These are phyloP conservation scores for Naganishia liquefaciens DNA, from an alignment of 1,284 basidiomycete genomes.

Conservation along the genomic window DNA sequence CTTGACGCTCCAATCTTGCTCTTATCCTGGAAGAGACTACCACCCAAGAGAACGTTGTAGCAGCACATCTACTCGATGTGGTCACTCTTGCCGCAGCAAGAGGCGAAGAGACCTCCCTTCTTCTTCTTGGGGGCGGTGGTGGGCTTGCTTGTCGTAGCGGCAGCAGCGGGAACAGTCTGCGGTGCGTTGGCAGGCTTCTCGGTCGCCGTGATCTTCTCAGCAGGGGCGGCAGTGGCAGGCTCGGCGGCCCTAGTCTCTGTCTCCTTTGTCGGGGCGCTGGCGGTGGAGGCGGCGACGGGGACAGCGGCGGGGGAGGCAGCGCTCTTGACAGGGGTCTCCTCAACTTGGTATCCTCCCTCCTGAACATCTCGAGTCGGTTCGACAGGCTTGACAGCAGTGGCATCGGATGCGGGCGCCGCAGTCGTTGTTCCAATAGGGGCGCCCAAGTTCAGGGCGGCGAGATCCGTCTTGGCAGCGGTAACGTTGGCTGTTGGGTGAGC, in stretches of 20 bases:
- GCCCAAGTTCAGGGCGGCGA: conserved; percentile 15
- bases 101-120: conserved; percentile 44
- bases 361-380: conserved; percentile 16
- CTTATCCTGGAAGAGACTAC: too few relatives aligned
- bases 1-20: too few relatives aligned
- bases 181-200: conserved; percentile 22
- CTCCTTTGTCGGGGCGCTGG: conserved; percentile 1
- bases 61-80: conserved; percentile 38
- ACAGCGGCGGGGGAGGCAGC: conserved; percentile 9
- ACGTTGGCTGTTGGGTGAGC: conserved; percentile 15
- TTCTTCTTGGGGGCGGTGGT: conserved; percentile 39
- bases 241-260: conserved; percentile 17
- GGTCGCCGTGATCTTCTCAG: conserved; percentile 24
- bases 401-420: background rate
- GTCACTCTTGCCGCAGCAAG: conserved; percentile 43
- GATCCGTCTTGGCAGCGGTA: conserved; percentile 5
- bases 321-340: conserved; percentile 6
- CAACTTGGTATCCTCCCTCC: conserved; percentile 17
- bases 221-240: conserved; percentile 10
- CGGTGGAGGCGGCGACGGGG: conserved; percentile 23
- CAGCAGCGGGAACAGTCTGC: conserved; percentile 18
- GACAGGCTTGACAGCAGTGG: conserved; percentile 20
- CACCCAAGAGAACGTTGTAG: too few relatives aligned
- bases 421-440: conserved; percentile 5
- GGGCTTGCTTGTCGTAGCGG: conserved; percentile 13